phyloP scores from a whole-genome alignment of 139 green algal species.

The Tetradesmus obliquus region DNA sequence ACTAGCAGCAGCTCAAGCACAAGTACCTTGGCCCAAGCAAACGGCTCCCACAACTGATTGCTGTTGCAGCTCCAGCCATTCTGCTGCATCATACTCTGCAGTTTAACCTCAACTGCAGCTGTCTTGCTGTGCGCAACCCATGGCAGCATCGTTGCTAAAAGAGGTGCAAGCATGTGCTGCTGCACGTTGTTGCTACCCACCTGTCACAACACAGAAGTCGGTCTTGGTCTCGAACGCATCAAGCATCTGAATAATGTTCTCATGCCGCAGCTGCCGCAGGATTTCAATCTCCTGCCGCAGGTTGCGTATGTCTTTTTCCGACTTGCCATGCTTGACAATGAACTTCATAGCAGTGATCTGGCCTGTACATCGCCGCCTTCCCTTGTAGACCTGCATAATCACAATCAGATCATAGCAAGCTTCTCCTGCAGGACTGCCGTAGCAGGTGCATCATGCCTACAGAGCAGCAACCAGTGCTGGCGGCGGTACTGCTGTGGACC shows the following conservation, averaged over 20 bases:
- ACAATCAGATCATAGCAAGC: neutral
- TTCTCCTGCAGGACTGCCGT: neutral
- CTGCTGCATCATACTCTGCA: neutral
- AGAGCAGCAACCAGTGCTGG: neutral
- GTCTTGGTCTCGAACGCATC: conserved; percentile 96
- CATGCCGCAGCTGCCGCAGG: conserved; percentile 86
- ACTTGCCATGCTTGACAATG: conserved; percentile 97
- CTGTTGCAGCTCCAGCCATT: neutral
- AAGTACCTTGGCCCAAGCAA: neutral
- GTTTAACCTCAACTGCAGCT: neutral
- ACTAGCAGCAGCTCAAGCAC: too few relatives aligned
- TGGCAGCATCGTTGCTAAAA: neutral
- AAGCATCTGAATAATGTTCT: conserved; percentile 97
- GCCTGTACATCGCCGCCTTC: conserved; percentile 85
- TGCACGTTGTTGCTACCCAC: neutral
- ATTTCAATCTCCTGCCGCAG: conserved; percentile 98
- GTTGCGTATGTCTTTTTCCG: conserved; percentile 91
- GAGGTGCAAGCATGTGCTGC: neutral
- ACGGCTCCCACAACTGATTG: neutral
- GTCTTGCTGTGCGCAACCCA: neutral
- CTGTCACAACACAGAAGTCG: conserved; percentile 43
- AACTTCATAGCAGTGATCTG: conserved; percentile 99
- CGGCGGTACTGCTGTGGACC: neutral
- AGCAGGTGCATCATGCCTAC: neutral
- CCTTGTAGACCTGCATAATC: conserved; percentile 93